Percentiles rank a stretch among this genome's conserved stretches.
phyloP scores from a whole-genome alignment of 2,329 filamentous ascomycete species.

The Epichloe elymi region DNA sequence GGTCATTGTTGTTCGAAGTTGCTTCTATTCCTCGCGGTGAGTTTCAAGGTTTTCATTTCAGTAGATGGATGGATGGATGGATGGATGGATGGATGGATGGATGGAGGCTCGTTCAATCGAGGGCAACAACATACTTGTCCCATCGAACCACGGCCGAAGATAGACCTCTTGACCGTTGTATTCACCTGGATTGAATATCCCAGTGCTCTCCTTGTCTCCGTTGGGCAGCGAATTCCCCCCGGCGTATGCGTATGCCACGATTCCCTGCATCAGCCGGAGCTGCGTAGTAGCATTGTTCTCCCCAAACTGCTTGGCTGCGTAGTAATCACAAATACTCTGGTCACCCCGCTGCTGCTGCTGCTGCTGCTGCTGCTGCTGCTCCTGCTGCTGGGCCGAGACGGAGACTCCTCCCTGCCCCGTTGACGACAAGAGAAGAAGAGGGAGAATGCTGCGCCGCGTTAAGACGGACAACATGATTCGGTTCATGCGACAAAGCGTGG shows the following conservation, averaged over 20 bases:
- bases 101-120: background rate
- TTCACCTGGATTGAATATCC: slow-evolving; percentile 17
- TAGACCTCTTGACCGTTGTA: slow-evolving; percentile 12
- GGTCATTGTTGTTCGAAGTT: slow-evolving; percentile 17
- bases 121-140: slow-evolving; percentile 11
- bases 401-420: background rate
- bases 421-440: background rate
- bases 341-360: background rate
- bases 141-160: slow-evolving; percentile 19
- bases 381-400: background rate
- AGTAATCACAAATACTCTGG: slow-evolving; percentile 19
- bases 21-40: slow-evolving; percentile 3
- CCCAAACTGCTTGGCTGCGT: slow-evolving; percentile 13
- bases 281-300: slow-evolving; percentile 14
- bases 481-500: too few relatives aligned
- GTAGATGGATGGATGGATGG: too few relatives aligned
- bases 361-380: too few relatives aligned
- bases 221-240: slow-evolving; percentile 11
- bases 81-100: background rate
- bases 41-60: background rate
- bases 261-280: slow-evolving; percentile 15
- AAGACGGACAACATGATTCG: background rate
- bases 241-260: slow-evolving; percentile 17
- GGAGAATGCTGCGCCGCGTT: background rate
- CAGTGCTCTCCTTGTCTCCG: slow-evolving; percentile 10